Conservation (phyloP, 768 basidiomycete species). For the Tulasnella calospora region DNA sequence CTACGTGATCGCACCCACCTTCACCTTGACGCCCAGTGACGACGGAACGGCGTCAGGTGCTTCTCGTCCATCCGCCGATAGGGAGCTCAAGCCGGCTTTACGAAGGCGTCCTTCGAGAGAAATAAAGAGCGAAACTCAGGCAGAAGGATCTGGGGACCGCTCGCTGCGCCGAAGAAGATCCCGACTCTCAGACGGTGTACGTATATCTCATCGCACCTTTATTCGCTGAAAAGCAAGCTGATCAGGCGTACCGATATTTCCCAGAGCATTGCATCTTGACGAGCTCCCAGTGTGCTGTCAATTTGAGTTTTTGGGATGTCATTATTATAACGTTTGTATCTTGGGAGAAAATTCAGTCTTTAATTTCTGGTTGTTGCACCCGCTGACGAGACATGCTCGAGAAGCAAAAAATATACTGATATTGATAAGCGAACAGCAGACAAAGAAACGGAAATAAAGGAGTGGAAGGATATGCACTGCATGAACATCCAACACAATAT, state of each 20-base stretch:
- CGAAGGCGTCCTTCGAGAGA: not conserved
- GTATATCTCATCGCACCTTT: not conserved
- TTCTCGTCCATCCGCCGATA: not conserved
- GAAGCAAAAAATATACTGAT: too few relatives aligned
- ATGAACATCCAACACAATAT: too few relatives aligned
- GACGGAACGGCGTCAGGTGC: not conserved
- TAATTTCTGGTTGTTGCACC: too few relatives aligned
- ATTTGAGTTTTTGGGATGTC: too few relatives aligned
- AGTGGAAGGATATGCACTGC: too few relatives aligned
- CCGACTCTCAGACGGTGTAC: not conserved
- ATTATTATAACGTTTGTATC: too few relatives aligned
- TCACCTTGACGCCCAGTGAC: conserved; percentile 5
- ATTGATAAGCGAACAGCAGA: too few relatives aligned
- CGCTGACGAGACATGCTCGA: too few relatives aligned
- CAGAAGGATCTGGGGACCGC: not conserved
- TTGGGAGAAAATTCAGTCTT: not conserved
- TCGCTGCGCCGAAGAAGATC: conserved; percentile 6
- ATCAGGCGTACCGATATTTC: too few relatives aligned
- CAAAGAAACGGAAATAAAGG: too few relatives aligned
- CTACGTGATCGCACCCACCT: not conserved
- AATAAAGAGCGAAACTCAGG: not conserved
- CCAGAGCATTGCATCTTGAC: too few relatives aligned
- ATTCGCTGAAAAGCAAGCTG: not conserved
- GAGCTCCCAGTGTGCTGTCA: too few relatives aligned
- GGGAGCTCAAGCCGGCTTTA: not conserved